A percentile compares a stretch with the other conserved stretches of the same genome.
Conservation (phyloP, 179 eudicot species). For the Beta lomatogona region DNA sequence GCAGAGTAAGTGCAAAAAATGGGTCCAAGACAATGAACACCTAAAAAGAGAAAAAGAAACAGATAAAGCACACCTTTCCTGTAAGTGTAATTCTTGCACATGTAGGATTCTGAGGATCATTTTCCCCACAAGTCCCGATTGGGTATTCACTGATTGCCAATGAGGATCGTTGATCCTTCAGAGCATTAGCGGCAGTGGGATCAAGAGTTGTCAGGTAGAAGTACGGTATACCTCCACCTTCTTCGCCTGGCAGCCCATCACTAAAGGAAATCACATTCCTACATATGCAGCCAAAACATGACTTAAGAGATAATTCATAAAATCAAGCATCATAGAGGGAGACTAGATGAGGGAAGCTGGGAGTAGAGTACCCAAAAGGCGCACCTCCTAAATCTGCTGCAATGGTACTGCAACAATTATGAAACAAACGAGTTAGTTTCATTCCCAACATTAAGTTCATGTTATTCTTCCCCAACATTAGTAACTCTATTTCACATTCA, state of each 20-base stretch:
- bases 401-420: constrained; percentile 61
- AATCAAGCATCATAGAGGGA: not conserved
- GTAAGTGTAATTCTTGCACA: constrained; percentile 90
- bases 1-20: not conserved
- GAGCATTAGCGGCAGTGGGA: constrained; percentile 81
- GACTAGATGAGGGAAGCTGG: not conserved
- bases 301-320: not conserved
- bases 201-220: constrained; percentile 88
- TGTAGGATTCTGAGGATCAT: constrained; percentile 80
- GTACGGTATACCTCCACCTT: constrained; percentile 78
- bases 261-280: constrained; percentile 94
- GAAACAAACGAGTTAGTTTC: constrained; percentile 25
- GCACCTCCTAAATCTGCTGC: constrained; percentile 80
- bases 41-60: not conserved
- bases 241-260: constrained; percentile 75
- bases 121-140: constrained; percentile 77
- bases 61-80: constrained; percentile 61
- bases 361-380: constrained; percentile 56
- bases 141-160: constrained; percentile 75
- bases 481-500: not conserved
- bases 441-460: not conserved
- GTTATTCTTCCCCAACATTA: not conserved
- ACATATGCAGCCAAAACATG: constrained; percentile 13
- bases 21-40: not conserved
- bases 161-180: constrained; percentile 76